Evolutionary conservation across 371 early-diverging fungal species (phyloP).

Genomic region (Parasitella parasitica): DNA sequence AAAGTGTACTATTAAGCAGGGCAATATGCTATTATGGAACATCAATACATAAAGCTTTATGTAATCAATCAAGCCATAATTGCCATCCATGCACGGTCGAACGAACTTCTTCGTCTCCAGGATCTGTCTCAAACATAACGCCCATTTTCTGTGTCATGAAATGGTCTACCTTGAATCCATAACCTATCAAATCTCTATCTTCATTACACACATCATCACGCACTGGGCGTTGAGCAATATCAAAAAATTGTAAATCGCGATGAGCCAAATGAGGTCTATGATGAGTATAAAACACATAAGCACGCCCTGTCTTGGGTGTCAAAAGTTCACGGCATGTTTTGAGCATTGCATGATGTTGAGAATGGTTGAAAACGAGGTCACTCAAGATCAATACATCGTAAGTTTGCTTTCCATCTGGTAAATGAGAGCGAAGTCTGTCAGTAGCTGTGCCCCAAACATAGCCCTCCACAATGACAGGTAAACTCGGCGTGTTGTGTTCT

Average conservation of each 20-base stretch:
- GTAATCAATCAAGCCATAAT: conserved; percentile 34
- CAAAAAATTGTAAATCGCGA: conserved; percentile 81
- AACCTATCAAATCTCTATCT: conserved; percentile 57
- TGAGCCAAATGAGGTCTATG: conserved; percentile 73
- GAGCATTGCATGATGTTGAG: conserved; percentile 73
- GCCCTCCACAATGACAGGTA: conserved; percentile 48
- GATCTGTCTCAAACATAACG: conserved; percentile 90
- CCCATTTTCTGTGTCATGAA: conserved; percentile 66
- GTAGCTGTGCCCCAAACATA: conserved; percentile 86
- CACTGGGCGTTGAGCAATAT: conserved; percentile 63
- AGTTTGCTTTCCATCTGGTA: conserved; percentile 29
- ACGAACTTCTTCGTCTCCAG: conserved; percentile 77
- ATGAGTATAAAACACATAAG: conserved; percentile 69
- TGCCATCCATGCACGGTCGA: conserved; percentile 85
- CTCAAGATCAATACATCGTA: conserved; percentile 87
- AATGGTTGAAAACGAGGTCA: conserved; percentile 92
- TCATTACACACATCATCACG: conserved; percentile 37
- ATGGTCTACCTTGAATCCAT: conserved; percentile 72
- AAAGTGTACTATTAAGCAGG: too few species aligned
- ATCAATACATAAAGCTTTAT: not conserved
- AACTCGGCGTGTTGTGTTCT: conserved; percentile 31
- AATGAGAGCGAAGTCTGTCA: conserved; percentile 38
- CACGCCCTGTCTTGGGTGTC: conserved; percentile 57
- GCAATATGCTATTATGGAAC: too few species aligned
- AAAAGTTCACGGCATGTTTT: conserved; percentile 65